Conservation (phyloP, 768 basidiomycete species). For the Psilocybe tampanensis region DNA sequence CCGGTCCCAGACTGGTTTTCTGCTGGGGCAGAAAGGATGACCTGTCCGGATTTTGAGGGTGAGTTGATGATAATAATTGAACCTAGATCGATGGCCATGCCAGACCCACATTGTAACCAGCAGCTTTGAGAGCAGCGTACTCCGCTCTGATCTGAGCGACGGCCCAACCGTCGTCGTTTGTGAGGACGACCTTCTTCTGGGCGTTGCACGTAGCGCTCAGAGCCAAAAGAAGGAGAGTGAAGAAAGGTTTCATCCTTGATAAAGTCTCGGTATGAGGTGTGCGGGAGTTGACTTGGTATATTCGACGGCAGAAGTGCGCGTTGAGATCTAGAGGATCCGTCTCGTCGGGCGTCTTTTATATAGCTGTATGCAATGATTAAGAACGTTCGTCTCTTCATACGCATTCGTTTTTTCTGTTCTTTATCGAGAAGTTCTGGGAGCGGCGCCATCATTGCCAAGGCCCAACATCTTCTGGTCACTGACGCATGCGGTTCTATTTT, state of each 20-base stretch:
- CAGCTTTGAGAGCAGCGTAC: conserved; percentile 36
- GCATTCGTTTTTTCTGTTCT: no score
- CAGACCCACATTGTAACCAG: conserved; percentile 39
- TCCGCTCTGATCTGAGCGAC: conserved; percentile 46
- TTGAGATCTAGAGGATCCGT: neutral
- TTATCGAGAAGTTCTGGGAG: no score
- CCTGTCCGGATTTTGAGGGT: conserved; percentile 28
- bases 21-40: conserved; percentile 50
- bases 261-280: neutral
- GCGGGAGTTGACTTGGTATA: neutral
- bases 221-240: conserved; percentile 5
- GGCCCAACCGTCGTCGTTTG: conserved; percentile 47
- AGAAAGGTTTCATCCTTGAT: conserved; percentile 5
- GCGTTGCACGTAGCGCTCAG: conserved; percentile 4
- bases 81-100: no score
- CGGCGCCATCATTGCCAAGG: no score
- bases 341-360: no score
- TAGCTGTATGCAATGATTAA: no score
- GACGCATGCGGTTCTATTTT: no score
- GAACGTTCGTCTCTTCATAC: no score
- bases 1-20: conserved; percentile 49
- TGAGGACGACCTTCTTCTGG: conserved; percentile 28
- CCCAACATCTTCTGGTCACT: no score
- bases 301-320: no score
- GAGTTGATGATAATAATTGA: no score